These are phyloP conservation scores for Yarrowia sp. DNA, from an alignment of 805 yeast genomes.

Conservation along the genomic window DNA sequence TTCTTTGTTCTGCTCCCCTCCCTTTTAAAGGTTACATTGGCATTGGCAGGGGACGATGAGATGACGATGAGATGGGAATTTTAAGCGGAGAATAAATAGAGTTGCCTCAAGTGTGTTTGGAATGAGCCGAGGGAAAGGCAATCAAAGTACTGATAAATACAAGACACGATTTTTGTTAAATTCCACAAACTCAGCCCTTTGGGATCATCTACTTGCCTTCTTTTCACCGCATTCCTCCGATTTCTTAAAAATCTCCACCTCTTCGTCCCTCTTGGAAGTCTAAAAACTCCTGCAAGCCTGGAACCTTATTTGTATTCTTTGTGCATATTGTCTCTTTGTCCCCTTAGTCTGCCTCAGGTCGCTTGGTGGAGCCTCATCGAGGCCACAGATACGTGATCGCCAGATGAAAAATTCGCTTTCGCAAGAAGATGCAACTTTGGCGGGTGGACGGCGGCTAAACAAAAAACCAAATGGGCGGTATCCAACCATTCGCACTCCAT, in stretches of 20 bases:
- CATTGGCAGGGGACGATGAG: slow-evolving; percentile 39
- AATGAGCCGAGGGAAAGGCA: no score
- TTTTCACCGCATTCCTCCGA: no score
- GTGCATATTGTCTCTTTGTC: slow-evolving; percentile 16
- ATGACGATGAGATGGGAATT: slow-evolving; percentile 38
- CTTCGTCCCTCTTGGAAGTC: neutral
- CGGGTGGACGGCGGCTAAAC: neutral
- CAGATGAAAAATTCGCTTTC: slow-evolving; percentile 6
- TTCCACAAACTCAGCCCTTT: neutral
- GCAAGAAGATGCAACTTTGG: neutral
- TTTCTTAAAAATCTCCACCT: no score
- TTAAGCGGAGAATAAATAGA: slow-evolving; percentile 30
- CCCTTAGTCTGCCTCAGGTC: slow-evolving; percentile 32
- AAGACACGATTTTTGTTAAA: neutral
- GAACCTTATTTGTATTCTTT: neutral
- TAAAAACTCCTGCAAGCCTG: slow-evolving; percentile 6
- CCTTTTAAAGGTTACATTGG: slow-evolving; percentile 36
- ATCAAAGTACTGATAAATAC: no score
- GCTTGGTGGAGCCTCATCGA: slow-evolving; percentile 37
- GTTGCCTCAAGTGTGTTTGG: neutral
- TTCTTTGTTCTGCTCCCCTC: slow-evolving; percentile 27
- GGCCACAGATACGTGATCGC: slow-evolving; percentile 33
- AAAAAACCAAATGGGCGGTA: neutral
- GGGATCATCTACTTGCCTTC: no score
- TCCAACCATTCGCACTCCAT: neutral